Evolutionary conservation across 2,329 filamentous ascomycete species (phyloP).

Genomic region (Fusarium sp.): DNA sequence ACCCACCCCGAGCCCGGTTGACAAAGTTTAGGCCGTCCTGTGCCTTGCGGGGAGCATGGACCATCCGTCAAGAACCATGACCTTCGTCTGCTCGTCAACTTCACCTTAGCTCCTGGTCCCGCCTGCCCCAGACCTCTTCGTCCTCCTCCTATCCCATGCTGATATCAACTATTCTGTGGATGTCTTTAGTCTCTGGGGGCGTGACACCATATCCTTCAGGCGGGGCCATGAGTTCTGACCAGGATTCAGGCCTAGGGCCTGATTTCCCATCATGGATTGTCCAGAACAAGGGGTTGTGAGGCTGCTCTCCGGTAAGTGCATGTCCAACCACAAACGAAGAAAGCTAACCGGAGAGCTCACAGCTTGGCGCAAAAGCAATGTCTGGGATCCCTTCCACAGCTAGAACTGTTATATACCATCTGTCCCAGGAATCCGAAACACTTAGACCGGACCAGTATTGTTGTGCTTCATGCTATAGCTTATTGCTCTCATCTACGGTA

Average conservation of each 20-base stretch:
- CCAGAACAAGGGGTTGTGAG: slow-evolving; percentile 34
- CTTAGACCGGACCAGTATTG: slow-evolving; percentile 33
- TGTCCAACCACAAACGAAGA: slow-evolving; percentile 36
- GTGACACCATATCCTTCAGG: slow-evolving; percentile 25
- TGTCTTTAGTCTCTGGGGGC: slow-evolving; percentile 28
- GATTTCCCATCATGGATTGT: slow-evolving; percentile 30
- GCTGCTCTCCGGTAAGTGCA: slow-evolving; percentile 27
- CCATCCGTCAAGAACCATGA: slow-evolving; percentile 3
- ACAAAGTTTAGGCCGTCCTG: slow-evolving; percentile 24
- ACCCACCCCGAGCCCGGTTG: slow-evolving; percentile 27
- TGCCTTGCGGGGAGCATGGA: slow-evolving; percentile 21
- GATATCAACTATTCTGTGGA: slow-evolving; percentile 38
- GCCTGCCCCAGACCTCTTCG: slow-evolving; percentile 23
- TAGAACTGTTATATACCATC: slow-evolving; percentile 41
- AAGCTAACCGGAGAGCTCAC: slow-evolving; percentile 28
- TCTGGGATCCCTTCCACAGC: slow-evolving; percentile 40
- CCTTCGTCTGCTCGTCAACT: slow-evolving; percentile 21
- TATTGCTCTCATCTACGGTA: slow-evolving; percentile 31
- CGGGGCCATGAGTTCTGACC: slow-evolving; percentile 17
- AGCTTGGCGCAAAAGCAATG: slow-evolving; percentile 37
- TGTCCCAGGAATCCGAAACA: slow-evolving; percentile 43
- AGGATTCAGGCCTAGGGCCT: slow-evolving; percentile 20
- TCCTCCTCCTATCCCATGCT: slow-evolving; percentile 34
- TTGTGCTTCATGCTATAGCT: slow-evolving; percentile 37
- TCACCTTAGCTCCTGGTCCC: slow-evolving; percentile 17